Evolutionary conservation across 169 alveolate species (phyloP), one percentile per base, ranked within the genome.

Genomic region (Eimeria nieschulzi): DNA sequence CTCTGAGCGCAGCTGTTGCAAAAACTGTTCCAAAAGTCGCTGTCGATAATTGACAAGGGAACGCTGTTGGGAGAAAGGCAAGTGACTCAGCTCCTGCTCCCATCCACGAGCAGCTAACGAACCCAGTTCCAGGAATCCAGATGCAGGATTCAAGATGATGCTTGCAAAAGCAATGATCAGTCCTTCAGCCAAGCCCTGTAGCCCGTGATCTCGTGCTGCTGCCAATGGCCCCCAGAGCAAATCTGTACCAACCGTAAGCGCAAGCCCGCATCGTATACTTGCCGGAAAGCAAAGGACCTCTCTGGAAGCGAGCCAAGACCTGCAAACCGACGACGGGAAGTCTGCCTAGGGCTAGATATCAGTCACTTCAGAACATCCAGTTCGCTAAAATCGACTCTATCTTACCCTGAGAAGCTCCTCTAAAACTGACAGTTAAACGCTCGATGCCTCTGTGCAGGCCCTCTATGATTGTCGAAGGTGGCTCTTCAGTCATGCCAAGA

Each of bases 61-160:
- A 19, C 23, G 68, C 15, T 59, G 68, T 19, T 59, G 68, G 23
- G 68, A 59, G n/a, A 15, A 59, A 15, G 68, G 68, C n/a, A 59
- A 19, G 68, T 59, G 68, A 59, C 68, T 59, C 68, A 59, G n/a
- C n/a, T 59, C 23, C 68, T 59, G 68, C n/a, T 59, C 68, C 68
- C 68, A 59, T 59, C 68, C 68, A 19, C 68, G 68, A 59, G 68
- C 68, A 59, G 5, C 68, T 19, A 59, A 59, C 2, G 68, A 59
- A 59, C 68, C 68, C n/a, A 59, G 68, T 19, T 59, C 68, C 68
- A 59, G 1, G n/a, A 59, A 15, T 12, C 68, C 68, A 59, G 68
- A 15, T 12, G 68, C 68, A 59, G n/a, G 15, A 59, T 59, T 59
- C 68, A 59, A 19, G 2, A 59, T 0, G 23, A 59, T 15, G 68